These are phyloP conservation scores for Gilbertella persicaria DNA, from an alignment of 371 early-diverging fungal genomes.

Conservation along the genomic window DNA sequence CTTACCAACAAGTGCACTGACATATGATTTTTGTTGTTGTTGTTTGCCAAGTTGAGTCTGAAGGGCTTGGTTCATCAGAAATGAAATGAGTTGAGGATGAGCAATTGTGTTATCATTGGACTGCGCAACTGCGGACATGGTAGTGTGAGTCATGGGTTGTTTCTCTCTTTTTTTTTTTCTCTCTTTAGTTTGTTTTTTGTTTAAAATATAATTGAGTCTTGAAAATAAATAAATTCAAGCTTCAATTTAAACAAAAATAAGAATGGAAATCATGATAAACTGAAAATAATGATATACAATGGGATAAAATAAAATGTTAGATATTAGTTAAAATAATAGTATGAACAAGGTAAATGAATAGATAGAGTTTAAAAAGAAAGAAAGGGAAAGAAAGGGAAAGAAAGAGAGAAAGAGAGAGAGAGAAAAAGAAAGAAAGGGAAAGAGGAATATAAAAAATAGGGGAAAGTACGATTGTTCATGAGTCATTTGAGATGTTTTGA, in stretches of 20 bases:
- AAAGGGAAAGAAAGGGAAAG: background rate
- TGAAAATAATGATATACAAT: no score
- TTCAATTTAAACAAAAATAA: slow-evolving; percentile 18
- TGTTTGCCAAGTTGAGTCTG: slow-evolving; percentile 14
- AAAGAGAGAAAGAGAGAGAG: background rate
- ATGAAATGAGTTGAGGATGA: slow-evolving; percentile 17
- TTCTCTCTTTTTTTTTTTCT: slow-evolving; percentile 4
- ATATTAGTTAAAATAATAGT: no score
- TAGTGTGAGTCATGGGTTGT: slow-evolving; percentile 15
- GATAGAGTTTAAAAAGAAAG: background rate
- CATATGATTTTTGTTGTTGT: slow-evolving; percentile 34
- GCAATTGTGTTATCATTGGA: slow-evolving; percentile 15
- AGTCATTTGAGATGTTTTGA: background rate
- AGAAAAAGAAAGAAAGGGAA: background rate
- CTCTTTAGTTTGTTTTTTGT: slow-evolving; percentile 1
- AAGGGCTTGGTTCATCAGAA: slow-evolving; percentile 22
- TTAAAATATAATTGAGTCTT: no score
- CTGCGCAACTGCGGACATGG: slow-evolving; percentile 25
- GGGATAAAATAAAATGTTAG: no score
- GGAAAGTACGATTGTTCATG: background rate
- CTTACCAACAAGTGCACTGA: slow-evolving; percentile 42
- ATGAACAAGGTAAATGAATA: no score
- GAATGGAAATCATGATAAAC: slow-evolving; percentile 13
- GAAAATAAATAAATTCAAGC: slow-evolving; percentile 9
- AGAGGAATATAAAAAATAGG: background rate